These are phyloP conservation scores for Hanseniaspora opuntiae DNA, from an alignment of 805 yeast genomes.

Conservation along the genomic window DNA sequence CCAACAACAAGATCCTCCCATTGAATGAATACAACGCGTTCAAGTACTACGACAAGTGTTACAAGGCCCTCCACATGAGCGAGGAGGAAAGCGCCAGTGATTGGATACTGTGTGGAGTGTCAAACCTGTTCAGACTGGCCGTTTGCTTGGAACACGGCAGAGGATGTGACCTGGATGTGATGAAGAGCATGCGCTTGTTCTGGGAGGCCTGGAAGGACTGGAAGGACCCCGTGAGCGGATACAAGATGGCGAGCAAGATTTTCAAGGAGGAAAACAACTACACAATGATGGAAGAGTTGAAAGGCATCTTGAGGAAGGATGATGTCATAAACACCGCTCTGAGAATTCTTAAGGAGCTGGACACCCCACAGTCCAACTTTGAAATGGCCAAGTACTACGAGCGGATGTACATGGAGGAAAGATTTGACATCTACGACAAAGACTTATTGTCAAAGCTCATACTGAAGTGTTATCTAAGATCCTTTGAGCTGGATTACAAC, in stretches of 20 bases:
- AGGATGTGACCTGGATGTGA: slow-evolving; percentile 33
- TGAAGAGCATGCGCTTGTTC: slow-evolving; percentile 42
- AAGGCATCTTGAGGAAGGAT: not conserved
- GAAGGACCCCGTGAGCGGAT: slow-evolving; percentile 50
- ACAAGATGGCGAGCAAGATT: slow-evolving; percentile 44
- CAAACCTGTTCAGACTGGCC: slow-evolving; percentile 41
- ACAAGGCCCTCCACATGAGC: slow-evolving; percentile 33
- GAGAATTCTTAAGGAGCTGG: slow-evolving; percentile 26
- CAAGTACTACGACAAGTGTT: slow-evolving; percentile 36
- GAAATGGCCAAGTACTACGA: slow-evolving; percentile 48
- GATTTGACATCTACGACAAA: slow-evolving; percentile 14
- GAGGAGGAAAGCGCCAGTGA: not conserved
- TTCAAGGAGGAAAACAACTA: slow-evolving; percentile 12
- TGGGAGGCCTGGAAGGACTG: slow-evolving; percentile 49
- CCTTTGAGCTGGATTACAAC: slow-evolving; percentile 47
- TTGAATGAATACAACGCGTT: slow-evolving; percentile 49
- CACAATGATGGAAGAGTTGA: not conserved
- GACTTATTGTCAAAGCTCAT: slow-evolving; percentile 27
- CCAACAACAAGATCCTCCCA: slow-evolving; percentile 31
- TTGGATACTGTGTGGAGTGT: slow-evolving; percentile 11
- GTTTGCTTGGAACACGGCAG: slow-evolving; percentile 58
- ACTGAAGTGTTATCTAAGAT: slow-evolving; percentile 39
- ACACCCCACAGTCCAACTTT: slow-evolving; percentile 43
- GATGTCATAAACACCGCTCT: not conserved
- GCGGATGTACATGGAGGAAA: slow-evolving; percentile 19